Evolutionary conservation across 306 rosid genomes (phyloP), one percentile per base, ranked within the genome.

Genomic region (Abrus precatorius): DNA sequence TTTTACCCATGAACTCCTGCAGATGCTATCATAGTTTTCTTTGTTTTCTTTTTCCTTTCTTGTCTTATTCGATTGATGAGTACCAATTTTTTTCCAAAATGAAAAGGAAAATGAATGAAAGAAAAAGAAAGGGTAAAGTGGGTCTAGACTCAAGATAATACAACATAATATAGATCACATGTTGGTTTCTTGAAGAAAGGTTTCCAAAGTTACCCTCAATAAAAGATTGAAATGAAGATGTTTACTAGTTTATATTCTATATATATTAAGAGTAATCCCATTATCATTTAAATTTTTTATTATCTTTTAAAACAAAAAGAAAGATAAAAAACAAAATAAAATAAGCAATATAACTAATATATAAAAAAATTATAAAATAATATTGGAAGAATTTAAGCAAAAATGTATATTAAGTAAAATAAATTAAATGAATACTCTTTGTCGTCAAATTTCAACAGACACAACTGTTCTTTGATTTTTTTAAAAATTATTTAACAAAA

Each of bases 101-200:
- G 44, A 41, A 56, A 56, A 29, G 41, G 7, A 40, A 71, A 41
- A 41, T 52, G 8, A 1, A 9, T 10, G 7, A 11, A 40, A 28
- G 12, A 49, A 63, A 34, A 12, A 54, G 29, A 54, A 54, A 20
- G 60, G 0, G 10, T 54, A 54, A 54, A 54, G 60, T 54, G n/a
- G 32, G 30, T 54, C 60, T 14, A 54, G 60, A 54, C 30, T 20
- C 66, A n/a, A 33, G 49, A 10, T 3, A 5, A 59, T 53, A 55
- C 62, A 54, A 34, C 34, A 38, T 52, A 52, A 61, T 34, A 9
- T 29, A 48, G 71, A 43, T 52, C 40, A 61, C n/a, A n/a, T n/a
- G n/a, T 60, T 72, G 52, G 59, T 71, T 30, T 80, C 64, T 27
- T 36, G 84, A 5, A 61, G 40, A 63, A 52, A 62, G 20, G 63